phyloP scores from a whole-genome alignment of 2,329 filamentous ascomycete genomes.

The Aureobasidium sp. region DNA sequence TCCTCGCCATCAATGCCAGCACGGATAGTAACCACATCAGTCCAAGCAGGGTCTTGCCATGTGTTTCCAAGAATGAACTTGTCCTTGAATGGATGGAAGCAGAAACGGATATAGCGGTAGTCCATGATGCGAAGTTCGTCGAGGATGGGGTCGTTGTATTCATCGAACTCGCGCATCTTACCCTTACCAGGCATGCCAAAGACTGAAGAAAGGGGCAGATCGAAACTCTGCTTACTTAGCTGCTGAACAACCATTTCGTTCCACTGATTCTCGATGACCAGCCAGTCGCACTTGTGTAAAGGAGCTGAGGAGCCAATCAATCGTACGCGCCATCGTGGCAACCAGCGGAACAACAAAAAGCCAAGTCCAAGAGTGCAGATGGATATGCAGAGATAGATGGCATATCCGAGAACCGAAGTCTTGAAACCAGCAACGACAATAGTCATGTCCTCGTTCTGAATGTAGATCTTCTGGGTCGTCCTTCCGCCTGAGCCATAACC shows the following conservation, averaged over 20 bases:
- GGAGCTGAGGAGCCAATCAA: constrained; percentile 62
- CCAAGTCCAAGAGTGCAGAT: constrained; percentile 64
- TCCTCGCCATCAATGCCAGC: constrained; percentile 82
- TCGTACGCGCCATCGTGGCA: constrained; percentile 77
- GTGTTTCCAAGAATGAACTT: constrained; percentile 79
- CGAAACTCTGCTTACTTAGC: constrained; percentile 52
- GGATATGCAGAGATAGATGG: constrained; percentile 63
- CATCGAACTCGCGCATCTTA: constrained; percentile 57
- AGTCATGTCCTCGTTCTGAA: constrained; percentile 86
- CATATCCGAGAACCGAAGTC: constrained; percentile 62
- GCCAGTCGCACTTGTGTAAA: constrained; percentile 74
- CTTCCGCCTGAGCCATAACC: constrained; percentile 52
- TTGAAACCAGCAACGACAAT: constrained; percentile 88
- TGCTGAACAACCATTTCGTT: constrained; percentile 75
- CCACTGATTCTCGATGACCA: constrained; percentile 97
- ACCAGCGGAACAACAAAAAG: constrained; percentile 81
- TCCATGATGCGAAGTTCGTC: constrained; percentile 68
- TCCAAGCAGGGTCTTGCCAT: constrained; percentile 94
- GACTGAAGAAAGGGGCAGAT: constrained; percentile 53
- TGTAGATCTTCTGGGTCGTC: constrained; percentile 82
- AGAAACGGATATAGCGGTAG: constrained; percentile 91
- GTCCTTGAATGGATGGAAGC: constrained; percentile 80
- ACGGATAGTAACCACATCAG: constrained; percentile 63
- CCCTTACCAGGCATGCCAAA: constrained; percentile 58
- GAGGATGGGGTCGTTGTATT: constrained; percentile 68